Evolutionary conservation across 2,329 filamentous ascomycete genomes (phyloP).

Genomic region (Calonectria crousiana): DNA sequence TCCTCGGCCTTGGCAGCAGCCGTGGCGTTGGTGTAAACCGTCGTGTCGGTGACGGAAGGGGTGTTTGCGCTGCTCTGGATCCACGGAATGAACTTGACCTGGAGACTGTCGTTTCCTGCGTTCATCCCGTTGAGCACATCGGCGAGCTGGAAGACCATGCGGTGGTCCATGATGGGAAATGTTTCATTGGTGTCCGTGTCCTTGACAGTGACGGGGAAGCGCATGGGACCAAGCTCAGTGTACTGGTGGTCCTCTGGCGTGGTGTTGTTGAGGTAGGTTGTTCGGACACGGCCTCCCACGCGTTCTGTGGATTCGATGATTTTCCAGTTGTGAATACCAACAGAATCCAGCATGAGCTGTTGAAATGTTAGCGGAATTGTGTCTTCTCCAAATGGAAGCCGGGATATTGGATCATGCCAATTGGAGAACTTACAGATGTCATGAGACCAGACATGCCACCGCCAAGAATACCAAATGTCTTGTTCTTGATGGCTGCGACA

Average conservation of each 20-base stretch:
- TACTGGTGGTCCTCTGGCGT: conserved; percentile 56
- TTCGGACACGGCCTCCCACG: conserved; percentile 57
- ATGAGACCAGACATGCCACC: conserved; percentile 52
- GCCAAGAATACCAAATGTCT: conserved; percentile 50
- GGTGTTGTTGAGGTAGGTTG: conserved; percentile 56
- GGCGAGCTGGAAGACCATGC: conserved; percentile 74
- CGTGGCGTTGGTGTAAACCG: conserved; percentile 41
- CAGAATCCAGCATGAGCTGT: conserved; percentile 53
- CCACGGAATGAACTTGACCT: conserved; percentile 74
- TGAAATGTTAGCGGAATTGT: not conserved
- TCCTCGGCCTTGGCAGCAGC: conserved; percentile 38
- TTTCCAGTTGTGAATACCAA: conserved; percentile 58
- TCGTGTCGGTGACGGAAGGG: conserved; percentile 38
- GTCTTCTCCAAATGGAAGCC: not conserved
- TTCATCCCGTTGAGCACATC: conserved; percentile 72
- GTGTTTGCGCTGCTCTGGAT: conserved; percentile 62
- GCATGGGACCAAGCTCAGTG: conserved; percentile 76
- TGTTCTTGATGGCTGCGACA: conserved; percentile 39
- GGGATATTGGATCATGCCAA: not conserved
- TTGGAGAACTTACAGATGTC: conserved; percentile 26
- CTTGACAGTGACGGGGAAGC: conserved; percentile 68
- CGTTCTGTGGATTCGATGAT: conserved; percentile 57
- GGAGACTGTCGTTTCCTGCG: conserved; percentile 57
- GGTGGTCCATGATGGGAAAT: conserved; percentile 71
- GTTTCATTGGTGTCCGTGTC: conserved; percentile 64